Evolutionary conservation across 805 yeast species (phyloP).

Genomic region (Teunomyces barrocoloradensis): DNA sequence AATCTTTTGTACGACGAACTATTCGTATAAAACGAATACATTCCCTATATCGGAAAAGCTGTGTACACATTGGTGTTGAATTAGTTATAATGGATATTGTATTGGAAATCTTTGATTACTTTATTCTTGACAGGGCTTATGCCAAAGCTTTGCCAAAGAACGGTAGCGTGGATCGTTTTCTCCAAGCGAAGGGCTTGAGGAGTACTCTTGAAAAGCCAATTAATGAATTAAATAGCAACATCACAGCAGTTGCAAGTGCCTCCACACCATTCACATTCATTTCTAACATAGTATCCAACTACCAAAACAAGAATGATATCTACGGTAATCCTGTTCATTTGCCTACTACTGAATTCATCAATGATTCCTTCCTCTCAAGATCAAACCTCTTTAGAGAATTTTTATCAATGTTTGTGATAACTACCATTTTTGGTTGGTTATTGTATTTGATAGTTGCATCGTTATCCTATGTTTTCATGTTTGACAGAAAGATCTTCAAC

Average conservation of each 20-base stretch:
- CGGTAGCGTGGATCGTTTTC: conserved; percentile 34
- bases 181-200: conserved; percentile 8
- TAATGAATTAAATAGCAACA: neutral
- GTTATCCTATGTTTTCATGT: conserved; percentile 72
- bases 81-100: conserved; percentile 76
- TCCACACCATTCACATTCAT: conserved; percentile 15
- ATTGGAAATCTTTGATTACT: conserved; percentile 75
- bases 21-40: neutral
- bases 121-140: conserved; percentile 68
- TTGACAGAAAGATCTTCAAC: conserved; percentile 86
- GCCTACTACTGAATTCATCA: conserved; percentile 53
- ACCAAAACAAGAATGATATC: conserved; percentile 38
- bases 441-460: conserved; percentile 74
- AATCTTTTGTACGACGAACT: neutral
- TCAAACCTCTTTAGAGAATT: conserved; percentile 70
- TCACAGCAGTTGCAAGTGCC: conserved; percentile 9
- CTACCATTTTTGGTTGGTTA: conserved; percentile 83
- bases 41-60: conserved; percentile 3
- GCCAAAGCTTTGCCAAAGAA: conserved; percentile 65
- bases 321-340: conserved; percentile 65
- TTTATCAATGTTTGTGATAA: conserved; percentile 61
- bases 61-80: neutral
- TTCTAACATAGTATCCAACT: conserved; percentile 14
- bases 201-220: neutral
- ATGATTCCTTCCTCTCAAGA: conserved; percentile 70